Conservation (phyloP, 306 rosid genomes). For the Neltuma alba region DNA sequence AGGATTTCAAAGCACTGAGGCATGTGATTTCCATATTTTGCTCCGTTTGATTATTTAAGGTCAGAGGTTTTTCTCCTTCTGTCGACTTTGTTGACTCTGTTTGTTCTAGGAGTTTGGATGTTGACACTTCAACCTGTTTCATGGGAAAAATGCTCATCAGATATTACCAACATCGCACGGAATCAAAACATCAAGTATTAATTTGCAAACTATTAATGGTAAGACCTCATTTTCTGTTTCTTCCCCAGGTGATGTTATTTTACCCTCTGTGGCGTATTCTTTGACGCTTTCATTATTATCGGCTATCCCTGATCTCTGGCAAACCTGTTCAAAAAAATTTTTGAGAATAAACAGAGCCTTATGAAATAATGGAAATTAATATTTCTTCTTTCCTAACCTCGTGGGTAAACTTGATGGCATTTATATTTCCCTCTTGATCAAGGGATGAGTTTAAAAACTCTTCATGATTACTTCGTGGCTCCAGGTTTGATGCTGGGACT, state of each 20-base stretch:
- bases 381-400: not conserved
- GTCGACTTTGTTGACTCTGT: not conserved
- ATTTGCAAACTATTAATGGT: not conserved
- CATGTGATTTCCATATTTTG: not conserved
- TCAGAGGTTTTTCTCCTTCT: not conserved
- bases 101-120: slow-evolving; percentile 10
- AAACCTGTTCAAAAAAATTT: slow-evolving; percentile 30
- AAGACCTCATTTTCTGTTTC: not conserved
- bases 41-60: not conserved
- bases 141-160: not conserved
- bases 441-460: not conserved
- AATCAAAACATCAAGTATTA: not conserved
- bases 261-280: not conserved
- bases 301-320: slow-evolving; percentile 2
- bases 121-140: slow-evolving; percentile 20
- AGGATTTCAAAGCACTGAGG: not conserved
- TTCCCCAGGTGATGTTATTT: not conserved
- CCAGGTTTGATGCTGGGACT: not conserved
- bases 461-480: not conserved
- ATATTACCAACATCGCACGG: not conserved
- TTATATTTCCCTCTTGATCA: not conserved
- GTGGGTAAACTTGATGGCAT: not conserved
- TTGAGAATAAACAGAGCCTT: slow-evolving; percentile 15
- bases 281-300: not conserved
- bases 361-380: not conserved